Evolutionary conservation across 371 early-diverging fungal genomes (phyloP), one percentile per base, ranked within the genome.

Genomic region (Mortierella sp.): DNA sequence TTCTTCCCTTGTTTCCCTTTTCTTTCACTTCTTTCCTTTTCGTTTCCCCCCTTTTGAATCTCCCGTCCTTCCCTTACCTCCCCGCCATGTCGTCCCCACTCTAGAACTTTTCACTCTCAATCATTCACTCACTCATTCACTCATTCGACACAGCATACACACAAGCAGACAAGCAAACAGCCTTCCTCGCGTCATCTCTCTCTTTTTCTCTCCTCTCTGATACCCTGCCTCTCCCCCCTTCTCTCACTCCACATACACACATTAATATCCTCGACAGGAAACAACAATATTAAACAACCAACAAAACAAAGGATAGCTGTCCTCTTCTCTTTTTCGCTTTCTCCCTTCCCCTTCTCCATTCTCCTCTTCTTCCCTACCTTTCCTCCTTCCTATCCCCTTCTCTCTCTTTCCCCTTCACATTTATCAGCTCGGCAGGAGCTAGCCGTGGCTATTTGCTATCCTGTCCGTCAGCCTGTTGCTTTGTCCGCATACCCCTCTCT

Each of bases 181-280:
- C 34, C 44, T 34, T 51, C 51, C 73, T 55, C 8, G 31, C 43
- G 53, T 40, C 21, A n/a, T 54, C 57, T n/a, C 59, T 26, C 59
- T 67, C 69, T 43, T 50, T 48, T 28, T 50, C 75, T n/a, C 24
- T 50, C n/a, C 37, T 59, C 74, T 48, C 74, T 11, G 61, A 24
- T 59, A 46, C 28, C 61, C 40, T 28, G n/a, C n/a, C n/a, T n/a
- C n/a, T n/a, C n/a, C n/a, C n/a, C n/a, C n/a, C n/a, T n/a, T n/a
- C n/a, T n/a, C n/a, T n/a, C n/a, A n/a, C n/a, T 28, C 46, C 73
- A 10, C 4, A 16, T 21, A 46, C 48, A 46, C 13, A 46, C 48
- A 46, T 46, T 46, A 46, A 46, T 46, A 46, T 9, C 13, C 48
- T 46, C 48, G 48, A 46, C 48, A 5, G 13, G 48, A 46, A 46